These are phyloP conservation scores for Fusarium tuaranense DNA, from an alignment of 2,329 filamentous ascomycete genomes.

Conservation along the genomic window DNA sequence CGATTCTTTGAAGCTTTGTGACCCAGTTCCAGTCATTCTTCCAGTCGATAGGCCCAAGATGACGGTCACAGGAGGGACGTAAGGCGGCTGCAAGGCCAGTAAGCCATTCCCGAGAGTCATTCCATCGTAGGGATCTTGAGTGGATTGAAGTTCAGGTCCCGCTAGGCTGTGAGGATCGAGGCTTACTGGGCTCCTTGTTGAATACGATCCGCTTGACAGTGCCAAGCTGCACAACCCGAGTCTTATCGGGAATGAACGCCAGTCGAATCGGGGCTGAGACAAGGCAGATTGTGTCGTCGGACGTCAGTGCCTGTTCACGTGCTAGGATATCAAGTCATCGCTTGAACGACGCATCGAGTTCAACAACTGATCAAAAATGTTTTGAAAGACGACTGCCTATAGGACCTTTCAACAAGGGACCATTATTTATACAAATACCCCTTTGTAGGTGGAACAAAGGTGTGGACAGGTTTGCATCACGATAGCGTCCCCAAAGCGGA, in stretches of 20 bases:
- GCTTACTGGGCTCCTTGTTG: neutral
- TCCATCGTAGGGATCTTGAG: neutral
- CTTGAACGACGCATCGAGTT: neutral
- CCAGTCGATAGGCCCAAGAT: neutral
- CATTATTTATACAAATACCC: neutral
- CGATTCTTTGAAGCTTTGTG: neutral
- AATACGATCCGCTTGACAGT: neutral
- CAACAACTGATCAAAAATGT: neutral
- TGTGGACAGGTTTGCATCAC: neutral
- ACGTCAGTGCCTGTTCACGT: neutral
- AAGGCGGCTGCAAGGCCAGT: neutral
- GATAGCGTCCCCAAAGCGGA: neutral
- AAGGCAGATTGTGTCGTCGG: neutral
- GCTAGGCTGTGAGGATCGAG: neutral
- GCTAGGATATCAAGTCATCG: neutral
- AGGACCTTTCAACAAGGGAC: too few species aligned
- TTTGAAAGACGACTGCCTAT: neutral
- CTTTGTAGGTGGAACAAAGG: neutral
- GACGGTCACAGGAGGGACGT: neutral
- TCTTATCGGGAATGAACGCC: neutral
- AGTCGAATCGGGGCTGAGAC: neutral
- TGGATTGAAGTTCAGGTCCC: neutral
- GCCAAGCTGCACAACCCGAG: neutral
- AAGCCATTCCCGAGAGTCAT: neutral
- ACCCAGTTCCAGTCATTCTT: neutral